Conservation (phyloP, 352 stramenopile genomes). For the Phytophthora pseudosyringae region DNA sequence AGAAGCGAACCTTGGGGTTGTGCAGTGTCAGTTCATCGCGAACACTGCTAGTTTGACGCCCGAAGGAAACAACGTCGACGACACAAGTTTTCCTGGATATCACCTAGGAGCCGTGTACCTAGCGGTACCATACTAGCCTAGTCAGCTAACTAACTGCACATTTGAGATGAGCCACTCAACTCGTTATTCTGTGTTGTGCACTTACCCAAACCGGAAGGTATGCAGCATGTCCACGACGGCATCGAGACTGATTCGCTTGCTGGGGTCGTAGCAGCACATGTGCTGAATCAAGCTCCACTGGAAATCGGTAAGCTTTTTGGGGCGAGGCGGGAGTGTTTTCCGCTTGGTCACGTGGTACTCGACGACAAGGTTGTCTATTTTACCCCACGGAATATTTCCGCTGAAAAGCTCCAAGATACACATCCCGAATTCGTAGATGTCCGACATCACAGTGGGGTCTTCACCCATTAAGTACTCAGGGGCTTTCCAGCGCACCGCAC, state of each 20-base stretch:
- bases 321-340: constrained; percentile 24
- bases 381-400: constrained; percentile 37
- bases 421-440: constrained; percentile 43
- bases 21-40: constrained; percentile 75
- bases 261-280: constrained; percentile 37
- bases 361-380: too few species aligned
- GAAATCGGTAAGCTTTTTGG: constrained; percentile 15
- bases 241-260: constrained; percentile 26
- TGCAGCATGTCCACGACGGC: constrained; percentile 37
- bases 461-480: constrained; percentile 28
- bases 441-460: constrained; percentile 23
- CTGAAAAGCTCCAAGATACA: constrained; percentile 43
- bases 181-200: too few species aligned
- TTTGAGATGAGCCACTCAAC: too few species aligned
- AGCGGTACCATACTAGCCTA: constrained; percentile 60
- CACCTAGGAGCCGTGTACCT: constrained; percentile 64
- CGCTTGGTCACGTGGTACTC: constrained; percentile 33
- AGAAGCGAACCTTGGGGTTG: constrained; percentile 62
- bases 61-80: constrained; percentile 27
- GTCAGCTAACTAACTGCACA: background rate
- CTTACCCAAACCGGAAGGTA: constrained; percentile 17
- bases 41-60: background rate
- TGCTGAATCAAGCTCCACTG: constrained; percentile 42
- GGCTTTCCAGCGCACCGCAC: constrained; percentile 39
- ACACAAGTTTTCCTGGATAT: constrained; percentile 16